Base-by-base conservation (phyloP, 768 basidiomycete species). In the Tephrocybe sp. region DNA sequence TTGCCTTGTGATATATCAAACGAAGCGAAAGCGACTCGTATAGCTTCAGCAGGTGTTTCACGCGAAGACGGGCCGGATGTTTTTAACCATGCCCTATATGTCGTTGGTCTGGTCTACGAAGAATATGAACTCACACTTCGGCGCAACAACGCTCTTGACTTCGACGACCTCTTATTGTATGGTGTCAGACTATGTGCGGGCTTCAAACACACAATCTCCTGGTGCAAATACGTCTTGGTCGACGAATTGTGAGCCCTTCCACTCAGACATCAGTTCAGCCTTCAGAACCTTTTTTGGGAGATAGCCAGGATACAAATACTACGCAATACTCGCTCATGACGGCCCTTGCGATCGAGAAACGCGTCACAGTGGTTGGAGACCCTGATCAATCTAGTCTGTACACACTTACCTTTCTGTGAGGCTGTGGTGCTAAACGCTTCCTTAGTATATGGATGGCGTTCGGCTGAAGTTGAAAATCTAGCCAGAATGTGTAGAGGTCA, bases 291-390 rank as follows among this genome's bases (percentile, higher is more conserved):
- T 26, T 3, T 26, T 26, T 26, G 26, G 3, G 26, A 26, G 9
- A 9, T 36, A 85, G 83, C 51, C 82, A 92, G 68, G 91, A 94
- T 65, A 92, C 90, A 1, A 93, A 92, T 57, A 77, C 71, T 3
- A 82, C 83, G 16, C 92, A 94, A 64, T 94, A 92, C 64, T 76
- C 85, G 51, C 78, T 94, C 19, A 87, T 93, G 84, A 75, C 72
- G 53, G 69, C 75, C 3, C 80, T 95, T 45, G 87, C 84, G 0
- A 60, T 71, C 4, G 68, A 61, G 6, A 67, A 73, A 23, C 81
- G 83, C 54, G 73, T 92, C 22, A 91, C 86, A 4, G 79, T 94
- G 35, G 91, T 95, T 2, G 92, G 92, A 0, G 92, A 95, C 68
- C 92, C 92, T 0, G 92, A 95, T 65, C 92, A 95, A 63, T 91